phyloP scores from a whole-genome alignment of 192 early-diverging fungal species.

The Funneliformis mosseae region DNA sequence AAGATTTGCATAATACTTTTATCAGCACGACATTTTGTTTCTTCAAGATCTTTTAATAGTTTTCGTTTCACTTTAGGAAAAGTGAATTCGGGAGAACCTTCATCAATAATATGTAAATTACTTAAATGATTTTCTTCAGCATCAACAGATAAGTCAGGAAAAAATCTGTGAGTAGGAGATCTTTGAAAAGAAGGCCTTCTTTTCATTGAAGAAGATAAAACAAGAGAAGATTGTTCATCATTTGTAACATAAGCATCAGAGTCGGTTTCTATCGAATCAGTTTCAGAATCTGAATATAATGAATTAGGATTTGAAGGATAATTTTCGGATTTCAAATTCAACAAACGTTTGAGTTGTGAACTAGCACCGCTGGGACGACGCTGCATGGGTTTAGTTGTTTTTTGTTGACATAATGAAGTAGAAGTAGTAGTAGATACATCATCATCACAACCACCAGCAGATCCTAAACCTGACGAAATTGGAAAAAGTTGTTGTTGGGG shows the following conservation, averaged over 20 bases:
- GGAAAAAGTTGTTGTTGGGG: neutral
- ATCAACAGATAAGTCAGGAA: conserved; percentile 27
- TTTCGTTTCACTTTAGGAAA: conserved; percentile 34
- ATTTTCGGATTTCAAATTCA: conserved; percentile 22
- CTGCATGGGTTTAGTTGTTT: neutral
- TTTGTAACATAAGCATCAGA: conserved; percentile 27
- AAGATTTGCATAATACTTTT: conserved; percentile 9
- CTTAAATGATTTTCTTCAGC: conserved; percentile 34
- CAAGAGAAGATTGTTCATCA: conserved; percentile 19
- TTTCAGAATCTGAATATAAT: conserved; percentile 31
- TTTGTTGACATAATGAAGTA: conserved; percentile 1
- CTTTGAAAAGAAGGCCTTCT: conserved; percentile 29
- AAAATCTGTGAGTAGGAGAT: conserved; percentile 27
- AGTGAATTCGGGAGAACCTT: conserved; percentile 28
- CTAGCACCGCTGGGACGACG: conserved; percentile 29
- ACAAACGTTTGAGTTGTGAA: conserved; percentile 29
- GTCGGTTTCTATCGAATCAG: conserved; percentile 30
- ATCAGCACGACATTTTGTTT: conserved; percentile 27
- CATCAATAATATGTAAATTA: conserved; percentile 32
- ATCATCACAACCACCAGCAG: neutral
- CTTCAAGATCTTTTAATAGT: conserved; percentile 35
- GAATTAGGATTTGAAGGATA: conserved; percentile 22
- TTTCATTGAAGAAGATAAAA: conserved; percentile 17
- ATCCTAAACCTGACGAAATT: neutral
- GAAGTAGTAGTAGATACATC: neutral